A percentile compares a stretch with the other conserved stretches of the same genome.
Conservation (phyloP, 345 rosid genomes). For the Heritiera fomes region DNA sequence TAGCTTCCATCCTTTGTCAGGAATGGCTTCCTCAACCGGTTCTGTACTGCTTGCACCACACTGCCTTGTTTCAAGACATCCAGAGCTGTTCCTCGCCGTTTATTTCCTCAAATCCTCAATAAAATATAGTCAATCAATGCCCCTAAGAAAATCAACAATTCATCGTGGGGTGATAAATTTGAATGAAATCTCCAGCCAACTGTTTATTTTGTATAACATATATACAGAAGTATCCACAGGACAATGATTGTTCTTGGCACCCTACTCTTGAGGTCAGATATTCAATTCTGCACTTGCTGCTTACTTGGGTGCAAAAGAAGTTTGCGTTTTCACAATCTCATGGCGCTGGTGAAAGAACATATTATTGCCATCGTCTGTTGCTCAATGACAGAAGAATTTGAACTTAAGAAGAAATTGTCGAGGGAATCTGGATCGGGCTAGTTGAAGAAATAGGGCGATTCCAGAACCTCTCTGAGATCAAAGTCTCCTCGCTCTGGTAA, state of each 20-base stretch:
- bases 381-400: not conserved
- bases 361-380: constrained; percentile 10
- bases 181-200: constrained; percentile 7
- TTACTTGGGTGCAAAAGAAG: not conserved
- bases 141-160: no score
- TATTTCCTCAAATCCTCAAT: not conserved
- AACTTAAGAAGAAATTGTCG: not conserved
- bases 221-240: constrained; percentile 19
- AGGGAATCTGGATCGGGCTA: constrained; percentile 34
- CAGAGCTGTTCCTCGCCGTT: not conserved
- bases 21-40: not conserved
- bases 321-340: constrained; percentile 14
- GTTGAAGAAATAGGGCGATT: constrained; percentile 93
- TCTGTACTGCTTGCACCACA: not conserved
- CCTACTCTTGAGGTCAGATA: not conserved
- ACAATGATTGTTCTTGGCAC: not conserved
- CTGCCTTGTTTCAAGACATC: not conserved
- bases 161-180: not conserved
- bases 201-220: constrained; percentile 11
- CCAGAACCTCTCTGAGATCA: constrained; percentile 77
- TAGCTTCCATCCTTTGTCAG: not conserved
- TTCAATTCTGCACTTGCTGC: not conserved
- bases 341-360: constrained; percentile 16
- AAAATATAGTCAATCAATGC: no score
- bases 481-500: constrained; percentile 92